Conservation (phyloP, 495 filamentous ascomycete species). For the Penicillium waksmanii region DNA sequence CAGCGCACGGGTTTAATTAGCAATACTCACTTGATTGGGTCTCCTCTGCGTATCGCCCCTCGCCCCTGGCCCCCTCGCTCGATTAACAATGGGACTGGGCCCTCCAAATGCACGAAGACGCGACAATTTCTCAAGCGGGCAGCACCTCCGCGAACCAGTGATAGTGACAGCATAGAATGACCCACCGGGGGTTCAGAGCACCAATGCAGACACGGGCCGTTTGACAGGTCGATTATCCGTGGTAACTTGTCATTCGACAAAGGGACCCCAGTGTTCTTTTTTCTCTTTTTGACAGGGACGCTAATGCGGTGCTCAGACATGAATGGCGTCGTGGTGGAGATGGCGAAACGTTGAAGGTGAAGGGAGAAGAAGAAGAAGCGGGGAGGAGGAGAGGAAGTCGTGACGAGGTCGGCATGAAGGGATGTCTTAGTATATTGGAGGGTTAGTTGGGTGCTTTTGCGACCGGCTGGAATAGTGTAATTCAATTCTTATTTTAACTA, state of each 20-base stretch:
- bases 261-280: slow-evolving; percentile 10
- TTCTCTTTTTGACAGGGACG: slow-evolving; percentile 19
- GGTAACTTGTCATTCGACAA: slow-evolving; percentile 14
- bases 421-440: too few species aligned
- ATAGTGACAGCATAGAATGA: not conserved
- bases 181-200: not conserved
- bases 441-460: too few species aligned
- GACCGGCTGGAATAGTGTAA: too few species aligned
- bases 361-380: slow-evolving; percentile 1
- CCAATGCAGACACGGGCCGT: slow-evolving; percentile 19
- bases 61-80: too few species aligned
- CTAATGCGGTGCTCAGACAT: slow-evolving; percentile 18
- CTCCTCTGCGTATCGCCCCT: not conserved
- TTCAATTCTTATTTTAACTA: too few species aligned
- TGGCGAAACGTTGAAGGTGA: not conserved
- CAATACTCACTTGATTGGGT: slow-evolving; percentile 3
- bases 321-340: slow-evolving; percentile 16
- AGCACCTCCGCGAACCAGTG: slow-evolving; percentile 5
- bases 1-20: slow-evolving; percentile 11
- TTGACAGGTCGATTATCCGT: slow-evolving; percentile 26
- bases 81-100: too few species aligned
- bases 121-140: slow-evolving; percentile 12
- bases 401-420: too few species aligned
- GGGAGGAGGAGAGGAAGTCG: too few species aligned
- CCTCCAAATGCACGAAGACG: slow-evolving; percentile 1